phyloP scores from a whole-genome alignment of 1,139 yeast species.

The Hemisphaericaspora xylofermentans region DNA sequence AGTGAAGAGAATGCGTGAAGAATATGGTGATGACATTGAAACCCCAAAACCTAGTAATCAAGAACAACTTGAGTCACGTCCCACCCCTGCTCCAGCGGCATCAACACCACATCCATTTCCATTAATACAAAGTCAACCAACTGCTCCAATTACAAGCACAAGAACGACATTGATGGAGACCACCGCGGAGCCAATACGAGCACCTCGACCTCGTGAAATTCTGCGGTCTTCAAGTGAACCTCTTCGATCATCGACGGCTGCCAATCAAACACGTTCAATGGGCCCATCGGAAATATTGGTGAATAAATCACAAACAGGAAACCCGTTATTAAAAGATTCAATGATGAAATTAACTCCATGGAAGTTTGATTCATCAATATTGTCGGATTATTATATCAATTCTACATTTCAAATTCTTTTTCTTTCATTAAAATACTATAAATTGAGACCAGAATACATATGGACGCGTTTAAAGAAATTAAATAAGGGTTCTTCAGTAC shows the following conservation, averaged over 20 bases:
- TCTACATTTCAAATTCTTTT: conserved; percentile 68
- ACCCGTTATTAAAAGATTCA: conserved; percentile 41
- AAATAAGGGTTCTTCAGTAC: conserved; percentile 34
- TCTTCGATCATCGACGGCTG: conserved; percentile 7
- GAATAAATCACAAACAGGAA: conserved; percentile 41
- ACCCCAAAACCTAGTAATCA: neutral
- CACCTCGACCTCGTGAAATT: conserved; percentile 8
- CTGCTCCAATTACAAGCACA: neutral
- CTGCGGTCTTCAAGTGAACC: conserved; percentile 1
- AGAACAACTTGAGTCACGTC: conserved; percentile 3
- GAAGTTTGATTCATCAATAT: conserved; percentile 36
- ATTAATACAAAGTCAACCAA: conserved; percentile 2
- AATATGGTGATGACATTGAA: conserved; percentile 18
- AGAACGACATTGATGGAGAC: conserved; percentile 12
- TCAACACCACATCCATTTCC: neutral
- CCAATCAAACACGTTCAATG: conserved; percentile 11
- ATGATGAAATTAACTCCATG: conserved; percentile 39
- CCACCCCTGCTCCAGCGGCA: conserved; percentile 1
- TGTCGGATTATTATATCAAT: conserved; percentile 65
- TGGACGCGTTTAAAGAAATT: conserved; percentile 63
- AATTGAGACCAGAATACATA: conserved; percentile 84
- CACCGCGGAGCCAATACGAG: conserved; percentile 12
- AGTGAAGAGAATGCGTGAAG: conserved; percentile 50
- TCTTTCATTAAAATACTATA: conserved; percentile 77
- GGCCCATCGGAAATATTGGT: conserved; percentile 30